Evolutionary conservation across 2,329 filamentous ascomycete genomes (phyloP).

Genomic region (Claviceps citrina): DNA sequence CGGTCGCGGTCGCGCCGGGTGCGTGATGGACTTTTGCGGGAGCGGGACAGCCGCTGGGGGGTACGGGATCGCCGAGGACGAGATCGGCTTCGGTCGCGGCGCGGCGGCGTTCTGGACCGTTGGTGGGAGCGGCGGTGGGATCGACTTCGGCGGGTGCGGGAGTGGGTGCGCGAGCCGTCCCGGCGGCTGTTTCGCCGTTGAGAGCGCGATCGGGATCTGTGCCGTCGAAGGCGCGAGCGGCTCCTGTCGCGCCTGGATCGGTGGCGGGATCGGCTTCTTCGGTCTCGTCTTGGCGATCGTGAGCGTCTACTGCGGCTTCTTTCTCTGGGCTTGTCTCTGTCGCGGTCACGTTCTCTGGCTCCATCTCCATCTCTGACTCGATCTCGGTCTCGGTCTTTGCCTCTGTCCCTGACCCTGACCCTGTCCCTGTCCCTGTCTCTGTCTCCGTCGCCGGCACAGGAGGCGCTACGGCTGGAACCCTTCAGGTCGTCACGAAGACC

Average conservation of each 20-base stretch:
- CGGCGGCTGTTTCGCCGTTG: slow-evolving; percentile 18
- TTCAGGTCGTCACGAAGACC: slow-evolving; percentile 15
- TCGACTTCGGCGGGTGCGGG: slow-evolving; percentile 14
- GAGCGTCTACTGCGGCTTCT: slow-evolving; percentile 22
- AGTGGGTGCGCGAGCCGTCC: slow-evolving; percentile 10
- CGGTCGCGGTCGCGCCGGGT: slow-evolving; percentile 9
- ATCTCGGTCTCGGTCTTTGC: background rate
- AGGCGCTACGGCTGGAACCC: slow-evolving; percentile 19
- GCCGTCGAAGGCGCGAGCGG: slow-evolving; percentile 21
- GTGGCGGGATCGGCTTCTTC: slow-evolving; percentile 17
- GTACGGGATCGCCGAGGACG: slow-evolving; percentile 10
- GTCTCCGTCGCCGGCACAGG: slow-evolving; percentile 11
- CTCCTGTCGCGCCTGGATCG: slow-evolving; percentile 22
- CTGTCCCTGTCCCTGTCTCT: background rate
- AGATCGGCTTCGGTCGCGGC: slow-evolving; percentile 15
- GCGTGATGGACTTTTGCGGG: slow-evolving; percentile 6
- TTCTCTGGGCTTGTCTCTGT: slow-evolving; percentile 14
- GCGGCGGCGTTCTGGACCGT: slow-evolving; percentile 18
- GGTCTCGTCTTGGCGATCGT: slow-evolving; percentile 22
- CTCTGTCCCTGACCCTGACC: background rate
- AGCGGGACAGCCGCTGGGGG: slow-evolving; percentile 6
- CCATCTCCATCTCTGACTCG: background rate
- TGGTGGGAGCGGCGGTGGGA: slow-evolving; percentile 19
- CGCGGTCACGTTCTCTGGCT: background rate
- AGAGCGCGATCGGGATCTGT: slow-evolving; percentile 27